Evolutionary conservation across 306 rosid species (phyloP).

Genomic region (Dicorynia guianensis): DNA sequence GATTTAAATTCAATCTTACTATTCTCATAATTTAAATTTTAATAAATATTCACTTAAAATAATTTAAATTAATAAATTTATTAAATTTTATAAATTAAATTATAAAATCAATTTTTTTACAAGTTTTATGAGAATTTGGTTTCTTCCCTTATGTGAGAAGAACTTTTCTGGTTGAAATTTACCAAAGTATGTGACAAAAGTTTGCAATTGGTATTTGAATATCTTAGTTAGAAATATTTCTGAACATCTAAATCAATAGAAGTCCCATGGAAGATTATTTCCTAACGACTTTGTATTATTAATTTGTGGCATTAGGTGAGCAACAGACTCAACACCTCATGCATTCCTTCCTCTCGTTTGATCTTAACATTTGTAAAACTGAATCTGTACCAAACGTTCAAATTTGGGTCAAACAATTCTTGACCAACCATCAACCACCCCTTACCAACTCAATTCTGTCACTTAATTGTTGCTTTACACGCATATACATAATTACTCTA

Average conservation of each 20-base stretch:
- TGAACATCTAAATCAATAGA: background rate
- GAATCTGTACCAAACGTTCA: background rate
- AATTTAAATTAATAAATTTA: no score
- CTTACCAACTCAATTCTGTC: background rate
- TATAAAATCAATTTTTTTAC: no score
- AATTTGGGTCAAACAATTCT: slow-evolving; percentile 14
- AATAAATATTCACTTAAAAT: no score
- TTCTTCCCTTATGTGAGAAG: no score
- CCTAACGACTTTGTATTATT: slow-evolving; percentile 18
- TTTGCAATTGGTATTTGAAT: no score
- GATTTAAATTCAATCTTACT: no score
- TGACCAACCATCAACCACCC: slow-evolving; percentile 33
- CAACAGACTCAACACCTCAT: slow-evolving; percentile 2
- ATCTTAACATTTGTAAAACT: slow-evolving; percentile 2
- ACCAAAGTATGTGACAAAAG: no score
- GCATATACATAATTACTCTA: background rate
- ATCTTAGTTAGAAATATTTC: no score
- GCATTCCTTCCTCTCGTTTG: background rate
- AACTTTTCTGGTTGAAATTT: no score
- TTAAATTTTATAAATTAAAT: no score
- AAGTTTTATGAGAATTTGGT: no score
- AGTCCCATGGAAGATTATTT: background rate
- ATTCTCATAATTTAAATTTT: no score
- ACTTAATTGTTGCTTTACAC: background rate
- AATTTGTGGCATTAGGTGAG: slow-evolving; percentile 35